These are phyloP conservation scores for Arthrobotrys conoides DNA, from an alignment of 2,329 filamentous ascomycete genomes.

Conservation along the genomic window DNA sequence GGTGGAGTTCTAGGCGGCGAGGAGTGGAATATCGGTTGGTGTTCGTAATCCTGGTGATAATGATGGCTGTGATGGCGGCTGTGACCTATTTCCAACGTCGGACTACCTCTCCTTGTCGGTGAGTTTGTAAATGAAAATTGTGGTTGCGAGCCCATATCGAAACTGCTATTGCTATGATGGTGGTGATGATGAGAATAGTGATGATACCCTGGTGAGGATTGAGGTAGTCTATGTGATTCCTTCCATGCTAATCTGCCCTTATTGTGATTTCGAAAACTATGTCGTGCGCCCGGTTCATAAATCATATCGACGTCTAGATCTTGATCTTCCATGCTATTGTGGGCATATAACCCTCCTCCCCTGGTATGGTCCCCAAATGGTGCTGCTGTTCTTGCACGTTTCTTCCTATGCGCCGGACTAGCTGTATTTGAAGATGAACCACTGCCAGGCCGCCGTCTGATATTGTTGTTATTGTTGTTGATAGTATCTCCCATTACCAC, in stretches of 20 bases:
- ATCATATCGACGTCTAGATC: slow-evolving; percentile 56
- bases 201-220: slow-evolving; percentile 64
- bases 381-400: slow-evolving; percentile 62
- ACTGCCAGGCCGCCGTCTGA: slow-evolving; percentile 61
- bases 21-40: slow-evolving; percentile 71
- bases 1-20: slow-evolving; percentile 76
- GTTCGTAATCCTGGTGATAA: slow-evolving; percentile 72
- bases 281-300: slow-evolving; percentile 41
- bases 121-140: slow-evolving; percentile 70
- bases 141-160: slow-evolving; percentile 48
- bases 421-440: slow-evolving; percentile 46
- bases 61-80: slow-evolving; percentile 20
- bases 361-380: slow-evolving; percentile 41
- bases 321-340: slow-evolving; percentile 44
- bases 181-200: slow-evolving; percentile 28
- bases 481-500: slow-evolving; percentile 53
- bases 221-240: slow-evolving; percentile 61
- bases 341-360: not conserved
- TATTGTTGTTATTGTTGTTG: slow-evolving; percentile 12
- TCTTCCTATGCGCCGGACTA: slow-evolving; percentile 58
- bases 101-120: slow-evolving; percentile 67
- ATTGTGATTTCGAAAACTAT: slow-evolving; percentile 55
- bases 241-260: slow-evolving; percentile 58
- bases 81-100: slow-evolving; percentile 68
- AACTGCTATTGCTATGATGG: slow-evolving; percentile 64